Evolutionary conservation across 1,139 yeast species (phyloP).

Genomic region (Suhomyces bolitotheri): DNA sequence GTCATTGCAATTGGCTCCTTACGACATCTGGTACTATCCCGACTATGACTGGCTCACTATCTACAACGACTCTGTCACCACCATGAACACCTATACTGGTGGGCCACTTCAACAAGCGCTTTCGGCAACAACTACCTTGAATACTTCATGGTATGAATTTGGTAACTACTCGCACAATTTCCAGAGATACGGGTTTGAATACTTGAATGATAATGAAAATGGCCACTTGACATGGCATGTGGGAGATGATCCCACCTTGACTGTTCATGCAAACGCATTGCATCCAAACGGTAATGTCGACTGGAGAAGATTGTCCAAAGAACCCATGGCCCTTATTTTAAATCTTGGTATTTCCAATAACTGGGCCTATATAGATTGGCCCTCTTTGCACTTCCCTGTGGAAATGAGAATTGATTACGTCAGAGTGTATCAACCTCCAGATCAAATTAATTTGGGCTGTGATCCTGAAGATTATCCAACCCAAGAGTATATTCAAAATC

Average conservation of each 20-base stretch:
- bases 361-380: constrained; percentile 37
- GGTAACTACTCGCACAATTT: constrained; percentile 22
- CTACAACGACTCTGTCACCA: constrained; percentile 23
- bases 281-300: constrained; percentile 32
- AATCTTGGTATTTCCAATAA: constrained; percentile 31
- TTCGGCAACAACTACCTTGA: constrained; percentile 28
- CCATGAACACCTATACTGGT: constrained; percentile 32
- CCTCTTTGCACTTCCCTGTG: constrained; percentile 26
- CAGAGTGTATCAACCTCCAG: constrained; percentile 29
- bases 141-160: constrained; percentile 27
- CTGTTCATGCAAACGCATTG: constrained; percentile 25
- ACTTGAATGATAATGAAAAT: constrained; percentile 23
- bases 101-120: constrained; percentile 33
- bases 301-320: constrained; percentile 27
- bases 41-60: constrained; percentile 28
- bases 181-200: constrained; percentile 30
- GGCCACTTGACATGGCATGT: constrained; percentile 32
- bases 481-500: constrained; percentile 24
- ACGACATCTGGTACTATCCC: constrained; percentile 32
- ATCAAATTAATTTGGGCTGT: constrained; percentile 25
- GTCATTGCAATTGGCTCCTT: constrained; percentile 31
- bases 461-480: constrained; percentile 30
- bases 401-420: constrained; percentile 26
- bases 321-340: constrained; percentile 30
- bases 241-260: constrained; percentile 27